A percentile compares a stretch with the other conserved stretches of the same genome.
These are phyloP conservation scores for Lantana camara DNA, from an alignment of 257 asterid genomes.

Conservation along the genomic window DNA sequence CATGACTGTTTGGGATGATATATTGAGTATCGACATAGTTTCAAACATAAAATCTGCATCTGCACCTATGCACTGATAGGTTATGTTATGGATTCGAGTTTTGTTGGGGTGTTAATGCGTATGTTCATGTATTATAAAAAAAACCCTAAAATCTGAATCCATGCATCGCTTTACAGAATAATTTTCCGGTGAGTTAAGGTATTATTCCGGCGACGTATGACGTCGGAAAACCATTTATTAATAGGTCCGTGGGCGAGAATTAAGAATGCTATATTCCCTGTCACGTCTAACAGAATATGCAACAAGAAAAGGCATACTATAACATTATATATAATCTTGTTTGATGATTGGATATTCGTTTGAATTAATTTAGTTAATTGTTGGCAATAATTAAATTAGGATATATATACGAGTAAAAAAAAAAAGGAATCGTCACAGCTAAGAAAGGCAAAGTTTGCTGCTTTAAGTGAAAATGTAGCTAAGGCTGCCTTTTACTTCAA, in stretches of 20 bases:
- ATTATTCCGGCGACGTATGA: conserved; percentile 24
- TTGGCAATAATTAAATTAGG: neutral
- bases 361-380: neutral
- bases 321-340: neutral
- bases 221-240: conserved; percentile 9
- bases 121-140: neutral
- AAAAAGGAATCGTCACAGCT: neutral
- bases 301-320: neutral
- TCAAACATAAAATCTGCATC: too few species aligned
- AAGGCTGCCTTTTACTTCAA: neutral
- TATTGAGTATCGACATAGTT: too few species aligned
- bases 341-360: neutral
- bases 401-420: neutral
- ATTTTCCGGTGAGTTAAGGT: conserved; percentile 24
- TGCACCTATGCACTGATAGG: too few species aligned
- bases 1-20: neutral
- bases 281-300: conserved; percentile 1
- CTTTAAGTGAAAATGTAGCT: neutral
- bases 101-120: too few species aligned
- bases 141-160: neutral
- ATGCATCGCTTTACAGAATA: neutral
- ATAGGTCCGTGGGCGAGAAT: neutral
- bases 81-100: too few species aligned
- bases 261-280: conserved; percentile 8
- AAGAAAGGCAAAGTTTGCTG: neutral